Conservation (phyloP, 176 grass and related monocot species). For the Aegilops tauschii region DNA sequence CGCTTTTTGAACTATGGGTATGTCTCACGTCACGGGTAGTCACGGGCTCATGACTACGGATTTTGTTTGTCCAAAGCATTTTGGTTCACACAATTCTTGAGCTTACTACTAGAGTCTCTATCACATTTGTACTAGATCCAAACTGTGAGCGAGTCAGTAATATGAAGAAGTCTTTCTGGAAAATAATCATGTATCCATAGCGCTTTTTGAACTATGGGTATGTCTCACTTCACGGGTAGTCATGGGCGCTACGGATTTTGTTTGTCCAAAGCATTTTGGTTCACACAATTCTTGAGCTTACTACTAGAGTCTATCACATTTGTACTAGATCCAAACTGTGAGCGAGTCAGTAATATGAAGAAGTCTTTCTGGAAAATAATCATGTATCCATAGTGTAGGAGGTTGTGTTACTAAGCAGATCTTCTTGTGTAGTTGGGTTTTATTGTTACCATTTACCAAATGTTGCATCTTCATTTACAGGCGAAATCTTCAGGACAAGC, state of each 20-base stretch:
- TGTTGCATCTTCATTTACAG: constrained; percentile 43
- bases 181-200: not conserved
- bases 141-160: not conserved
- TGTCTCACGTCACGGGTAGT: not conserved
- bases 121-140: not conserved
- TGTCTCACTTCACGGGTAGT: not conserved
- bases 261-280: not conserved
- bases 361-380: not conserved
- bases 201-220: not conserved
- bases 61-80: not conserved
- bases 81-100: constrained; percentile 7
- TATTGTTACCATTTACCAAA: not conserved
- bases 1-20: not conserved
- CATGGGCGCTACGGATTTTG: not conserved
- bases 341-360: constrained; percentile 3
- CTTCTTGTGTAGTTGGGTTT: constrained; percentile 1
- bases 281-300: constrained; percentile 7
- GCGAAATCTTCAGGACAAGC: constrained; percentile 87
- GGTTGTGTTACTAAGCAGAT: constrained; percentile 12
- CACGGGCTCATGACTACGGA: not conserved
- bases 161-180: not conserved
- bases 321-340: constrained; percentile 5
- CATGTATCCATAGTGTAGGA: not conserved
- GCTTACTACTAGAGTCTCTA: constrained; percentile 7
- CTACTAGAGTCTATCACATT: not conserved